Evolutionary conservation across 2,329 filamentous ascomycete genomes (phyloP).

Genomic region (Aschersonia sp.): DNA sequence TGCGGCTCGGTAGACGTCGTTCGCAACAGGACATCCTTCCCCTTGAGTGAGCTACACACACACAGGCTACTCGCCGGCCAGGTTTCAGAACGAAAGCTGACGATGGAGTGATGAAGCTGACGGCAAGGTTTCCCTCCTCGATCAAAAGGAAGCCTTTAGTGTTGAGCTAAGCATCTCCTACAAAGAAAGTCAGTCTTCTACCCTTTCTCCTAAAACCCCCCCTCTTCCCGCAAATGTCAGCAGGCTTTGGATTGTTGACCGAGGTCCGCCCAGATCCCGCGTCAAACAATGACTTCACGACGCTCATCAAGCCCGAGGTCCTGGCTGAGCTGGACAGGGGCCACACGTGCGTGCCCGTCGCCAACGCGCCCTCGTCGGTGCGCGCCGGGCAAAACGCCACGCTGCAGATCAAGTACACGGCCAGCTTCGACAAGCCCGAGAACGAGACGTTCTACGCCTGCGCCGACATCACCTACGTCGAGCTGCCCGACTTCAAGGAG

Average conservation of each 20-base stretch:
- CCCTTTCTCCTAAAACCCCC: neutral
- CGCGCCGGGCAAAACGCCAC: constrained; percentile 30
- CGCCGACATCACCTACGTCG: constrained; percentile 30
- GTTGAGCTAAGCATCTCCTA: constrained; percentile 40
- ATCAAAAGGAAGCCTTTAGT: constrained; percentile 41
- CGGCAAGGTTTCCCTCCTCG: constrained; percentile 38
- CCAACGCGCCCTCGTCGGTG: constrained; percentile 17
- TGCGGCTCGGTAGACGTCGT: constrained; percentile 37
- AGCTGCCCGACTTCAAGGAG: constrained; percentile 16
- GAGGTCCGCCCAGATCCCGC: constrained; percentile 17
- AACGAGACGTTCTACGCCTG: constrained; percentile 34
- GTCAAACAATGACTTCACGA: constrained; percentile 24
- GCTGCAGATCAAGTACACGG: constrained; percentile 31
- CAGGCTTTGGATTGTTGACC: neutral
- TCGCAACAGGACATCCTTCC: constrained; percentile 39
- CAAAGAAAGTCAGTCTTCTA: constrained; percentile 23
- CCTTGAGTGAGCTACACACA: constrained; percentile 24
- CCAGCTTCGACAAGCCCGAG: constrained; percentile 25
- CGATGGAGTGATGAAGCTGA: constrained; percentile 21
- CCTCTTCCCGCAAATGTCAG: too few species aligned
- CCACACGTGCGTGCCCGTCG: constrained; percentile 28
- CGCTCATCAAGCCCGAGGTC: constrained; percentile 18
- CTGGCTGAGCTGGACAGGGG: constrained; percentile 26
- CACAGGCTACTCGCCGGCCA: neutral
- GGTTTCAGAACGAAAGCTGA: neutral